Conservation (phyloP, 805 yeast species). For the Saturnispora sekii region DNA sequence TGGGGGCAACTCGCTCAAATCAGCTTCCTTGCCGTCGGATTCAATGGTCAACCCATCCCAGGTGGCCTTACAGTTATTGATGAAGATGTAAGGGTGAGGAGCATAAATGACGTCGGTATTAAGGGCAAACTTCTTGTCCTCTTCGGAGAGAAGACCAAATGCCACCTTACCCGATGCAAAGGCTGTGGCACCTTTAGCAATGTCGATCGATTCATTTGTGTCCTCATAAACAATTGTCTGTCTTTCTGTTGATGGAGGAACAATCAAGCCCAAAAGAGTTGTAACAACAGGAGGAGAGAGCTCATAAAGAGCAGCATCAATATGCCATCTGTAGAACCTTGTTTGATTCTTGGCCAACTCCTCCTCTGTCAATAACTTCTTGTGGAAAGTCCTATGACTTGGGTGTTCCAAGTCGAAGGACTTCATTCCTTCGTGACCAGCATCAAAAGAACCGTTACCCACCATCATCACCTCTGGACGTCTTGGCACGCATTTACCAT, state of each 20-base stretch:
- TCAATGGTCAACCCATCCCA: conserved; percentile 83
- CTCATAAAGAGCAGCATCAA: conserved; percentile 81
- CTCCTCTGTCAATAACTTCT: conserved; percentile 49
- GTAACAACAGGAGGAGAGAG: conserved; percentile 82
- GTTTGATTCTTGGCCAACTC: conserved; percentile 58
- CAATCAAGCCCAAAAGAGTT: conserved; percentile 72
- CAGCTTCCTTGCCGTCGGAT: conserved; percentile 55
- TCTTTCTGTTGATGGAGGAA: conserved; percentile 57
- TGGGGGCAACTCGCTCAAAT: conserved; percentile 60
- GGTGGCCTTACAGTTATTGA: conserved; percentile 72
- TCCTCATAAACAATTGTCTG: conserved; percentile 61
- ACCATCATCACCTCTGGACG: conserved; percentile 89
- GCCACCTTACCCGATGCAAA: conserved; percentile 81
- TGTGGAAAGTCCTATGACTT: conserved; percentile 74
- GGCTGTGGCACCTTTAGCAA: conserved; percentile 83
- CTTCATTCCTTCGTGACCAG: conserved; percentile 33
- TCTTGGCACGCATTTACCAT: conserved; percentile 67
- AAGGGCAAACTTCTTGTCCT: conserved; percentile 66
- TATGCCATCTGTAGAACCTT: conserved; percentile 88
- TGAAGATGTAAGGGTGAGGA: conserved; percentile 86
- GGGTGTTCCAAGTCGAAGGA: conserved; percentile 67
- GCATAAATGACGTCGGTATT: conserved; percentile 80
- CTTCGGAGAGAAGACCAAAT: conserved; percentile 52
- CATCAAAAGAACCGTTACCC: conserved; percentile 66
- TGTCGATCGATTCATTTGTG: conserved; percentile 50